Percentiles rank a stretch among this genome's conserved stretches.
These are phyloP conservation scores for Lagenaria siceraria DNA, from an alignment of 306 rosid genomes.

Conservation along the genomic window DNA sequence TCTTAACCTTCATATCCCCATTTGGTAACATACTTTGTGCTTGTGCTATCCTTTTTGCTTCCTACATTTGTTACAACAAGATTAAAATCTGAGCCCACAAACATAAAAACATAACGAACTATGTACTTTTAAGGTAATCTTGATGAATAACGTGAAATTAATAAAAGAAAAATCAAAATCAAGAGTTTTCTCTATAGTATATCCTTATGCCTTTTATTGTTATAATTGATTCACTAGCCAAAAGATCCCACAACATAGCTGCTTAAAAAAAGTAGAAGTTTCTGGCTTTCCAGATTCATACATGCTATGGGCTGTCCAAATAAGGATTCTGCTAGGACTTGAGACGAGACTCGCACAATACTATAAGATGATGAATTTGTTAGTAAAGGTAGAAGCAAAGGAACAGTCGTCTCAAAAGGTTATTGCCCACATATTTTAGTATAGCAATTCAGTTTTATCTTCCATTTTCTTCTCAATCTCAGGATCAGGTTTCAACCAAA, in stretches of 20 bases:
- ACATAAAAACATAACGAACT: neutral
- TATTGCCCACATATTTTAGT: neutral
- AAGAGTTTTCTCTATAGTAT: neutral
- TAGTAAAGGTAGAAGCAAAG: neutral
- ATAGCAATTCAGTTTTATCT: neutral
- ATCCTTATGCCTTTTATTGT: neutral
- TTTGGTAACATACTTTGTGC: slow-evolving; percentile 60
- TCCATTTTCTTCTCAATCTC: neutral
- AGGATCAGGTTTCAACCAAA: neutral
- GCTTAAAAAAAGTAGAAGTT: neutral
- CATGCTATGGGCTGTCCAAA: neutral
- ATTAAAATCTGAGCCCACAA: neutral
- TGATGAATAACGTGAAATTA: neutral
- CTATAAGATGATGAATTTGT: neutral
- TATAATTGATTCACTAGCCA: neutral
- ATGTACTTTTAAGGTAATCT: neutral
- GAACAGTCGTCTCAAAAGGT: neutral
- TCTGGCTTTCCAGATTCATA: neutral
- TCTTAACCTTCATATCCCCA: slow-evolving; percentile 73
- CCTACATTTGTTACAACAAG: slow-evolving; percentile 31
- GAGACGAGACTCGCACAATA: neutral
- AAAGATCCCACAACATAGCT: neutral
- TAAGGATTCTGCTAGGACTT: neutral
- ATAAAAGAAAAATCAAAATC: neutral
- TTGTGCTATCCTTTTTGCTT: slow-evolving; percentile 61